These are phyloP conservation scores for Mortierella claussenii DNA, from an alignment of 192 early-diverging fungal species.

Conservation along the genomic window DNA sequence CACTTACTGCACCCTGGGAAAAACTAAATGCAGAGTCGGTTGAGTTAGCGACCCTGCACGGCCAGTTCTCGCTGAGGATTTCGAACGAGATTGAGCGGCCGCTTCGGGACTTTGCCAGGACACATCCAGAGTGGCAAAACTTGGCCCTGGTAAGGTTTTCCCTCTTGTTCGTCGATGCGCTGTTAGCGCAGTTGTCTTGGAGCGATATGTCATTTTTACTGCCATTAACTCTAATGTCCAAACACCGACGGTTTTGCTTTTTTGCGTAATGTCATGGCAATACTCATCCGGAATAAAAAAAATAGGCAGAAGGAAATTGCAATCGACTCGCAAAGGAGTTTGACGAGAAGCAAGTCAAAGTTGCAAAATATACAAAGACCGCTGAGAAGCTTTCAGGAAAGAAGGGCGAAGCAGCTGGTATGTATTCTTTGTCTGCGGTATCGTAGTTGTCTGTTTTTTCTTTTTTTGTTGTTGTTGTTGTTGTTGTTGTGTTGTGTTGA, in stretches of 20 bases:
- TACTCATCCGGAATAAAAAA: too few relatives aligned
- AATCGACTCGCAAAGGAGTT: conserved; percentile 46
- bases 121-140: conserved; percentile 45
- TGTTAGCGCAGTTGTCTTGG: too few relatives aligned
- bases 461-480: conserved; percentile 1
- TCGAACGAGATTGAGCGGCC: conserved; percentile 46
- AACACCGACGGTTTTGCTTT: background rate
- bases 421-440: background rate
- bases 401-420: conserved; percentile 40
- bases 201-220: background rate
- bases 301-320: conserved; percentile 44
- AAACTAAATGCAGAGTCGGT: conserved; percentile 31
- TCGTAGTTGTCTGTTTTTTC: background rate
- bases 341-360: conserved; percentile 49
- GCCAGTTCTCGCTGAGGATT: conserved; percentile 40
- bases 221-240: conserved; percentile 22
- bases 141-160: conserved; percentile 31
- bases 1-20: conserved; percentile 42
- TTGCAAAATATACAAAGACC: conserved; percentile 39
- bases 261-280: too few relatives aligned
- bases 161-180: too few relatives aligned
- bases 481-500: too few relatives aligned
- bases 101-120: conserved; percentile 30
- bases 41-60: conserved; percentile 41
- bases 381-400: conserved; percentile 44